Evolutionary conservation across 2,329 filamentous ascomycete genomes (phyloP).

Genomic region (Xylariales sp.): DNA sequence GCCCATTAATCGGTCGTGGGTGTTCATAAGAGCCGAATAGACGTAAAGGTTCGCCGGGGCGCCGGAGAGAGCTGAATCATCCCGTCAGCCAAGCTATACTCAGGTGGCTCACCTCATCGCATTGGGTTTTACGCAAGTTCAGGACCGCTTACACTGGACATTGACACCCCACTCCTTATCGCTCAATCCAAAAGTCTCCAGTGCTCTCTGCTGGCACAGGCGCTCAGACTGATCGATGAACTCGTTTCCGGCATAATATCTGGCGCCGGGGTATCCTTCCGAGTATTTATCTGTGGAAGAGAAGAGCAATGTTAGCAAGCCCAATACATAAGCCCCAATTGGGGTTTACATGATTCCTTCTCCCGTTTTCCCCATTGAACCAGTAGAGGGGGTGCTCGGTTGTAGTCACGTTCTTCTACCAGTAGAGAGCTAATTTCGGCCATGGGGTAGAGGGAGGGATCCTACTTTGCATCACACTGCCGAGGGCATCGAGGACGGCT

Average conservation of each 20-base stretch:
- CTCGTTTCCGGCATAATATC: slow-evolving; percentile 96
- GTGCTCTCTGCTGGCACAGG: slow-evolving; percentile 83
- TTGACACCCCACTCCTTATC: slow-evolving; percentile 94
- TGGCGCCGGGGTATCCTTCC: slow-evolving; percentile 91
- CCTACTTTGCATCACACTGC: slow-evolving; percentile 91
- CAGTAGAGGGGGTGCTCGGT: too few relatives aligned
- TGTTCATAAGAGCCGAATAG: slow-evolving; percentile 88
- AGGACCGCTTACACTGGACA: slow-evolving; percentile 70
- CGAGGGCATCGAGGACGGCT: slow-evolving; percentile 84
- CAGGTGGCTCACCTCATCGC: slow-evolving; percentile 1
- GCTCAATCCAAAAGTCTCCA: slow-evolving; percentile 82
- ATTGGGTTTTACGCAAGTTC: background rate
- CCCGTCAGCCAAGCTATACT: slow-evolving; percentile 6
- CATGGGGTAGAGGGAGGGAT: too few relatives aligned
- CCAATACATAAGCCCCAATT: too few relatives aligned
- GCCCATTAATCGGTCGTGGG: slow-evolving; percentile 95
- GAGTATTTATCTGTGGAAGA: slow-evolving; percentile 97
- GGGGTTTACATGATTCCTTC: too few relatives aligned
- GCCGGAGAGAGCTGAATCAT: slow-evolving; percentile 66
- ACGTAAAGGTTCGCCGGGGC: slow-evolving; percentile 79
- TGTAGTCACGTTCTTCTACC: too few relatives aligned
- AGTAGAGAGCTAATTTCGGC: too few relatives aligned
- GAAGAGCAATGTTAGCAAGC: too few relatives aligned
- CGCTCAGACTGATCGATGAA: slow-evolving; percentile 89
- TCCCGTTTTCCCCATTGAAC: too few relatives aligned